These are phyloP conservation scores for Macrolepiota fuliginosa DNA, from an alignment of 768 basidiomycete genomes.

Conservation along the genomic window DNA sequence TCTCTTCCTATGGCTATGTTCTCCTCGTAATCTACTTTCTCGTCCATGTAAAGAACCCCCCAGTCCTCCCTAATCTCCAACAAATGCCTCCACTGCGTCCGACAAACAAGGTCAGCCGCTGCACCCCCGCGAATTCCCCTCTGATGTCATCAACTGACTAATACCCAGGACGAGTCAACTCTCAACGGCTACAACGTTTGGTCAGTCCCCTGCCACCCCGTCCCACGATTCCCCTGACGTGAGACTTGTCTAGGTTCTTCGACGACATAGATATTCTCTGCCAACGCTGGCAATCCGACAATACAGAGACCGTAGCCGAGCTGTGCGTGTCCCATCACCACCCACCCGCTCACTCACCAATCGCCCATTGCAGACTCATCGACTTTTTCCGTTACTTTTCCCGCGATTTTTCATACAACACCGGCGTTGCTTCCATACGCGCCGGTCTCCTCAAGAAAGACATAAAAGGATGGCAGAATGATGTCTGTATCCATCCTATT, in stretches of 20 bases:
- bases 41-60: constrained; percentile 96
- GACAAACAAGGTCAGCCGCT: constrained; percentile 61
- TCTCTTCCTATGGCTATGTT: constrained; percentile 97
- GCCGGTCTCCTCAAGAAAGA: constrained; percentile 89
- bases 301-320: constrained; percentile 90
- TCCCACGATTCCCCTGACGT: constrained; percentile 7
- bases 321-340: constrained; percentile 51
- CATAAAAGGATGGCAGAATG: constrained; percentile 91
- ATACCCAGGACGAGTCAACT: constrained; percentile 71
- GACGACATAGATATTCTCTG: constrained; percentile 93
- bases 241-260: constrained; percentile 69
- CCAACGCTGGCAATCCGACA: constrained; percentile 92
- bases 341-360: background rate
- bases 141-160: constrained; percentile 7
- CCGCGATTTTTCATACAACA: constrained; percentile 89
- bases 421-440: constrained; percentile 88
- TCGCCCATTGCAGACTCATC: constrained; percentile 60
- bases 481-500: constrained; percentile 47
- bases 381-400: constrained; percentile 98
- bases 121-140: background rate
- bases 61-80: constrained; percentile 94
- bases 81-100: constrained; percentile 90
- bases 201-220: constrained; percentile 30
- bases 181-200: constrained; percentile 82
- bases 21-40: constrained; percentile 98